Percentiles rank a stretch among this genome's conserved stretches.
These are phyloP conservation scores for Claviceps sp. DNA, from an alignment of 2,329 filamentous ascomycete genomes.

Conservation along the genomic window DNA sequence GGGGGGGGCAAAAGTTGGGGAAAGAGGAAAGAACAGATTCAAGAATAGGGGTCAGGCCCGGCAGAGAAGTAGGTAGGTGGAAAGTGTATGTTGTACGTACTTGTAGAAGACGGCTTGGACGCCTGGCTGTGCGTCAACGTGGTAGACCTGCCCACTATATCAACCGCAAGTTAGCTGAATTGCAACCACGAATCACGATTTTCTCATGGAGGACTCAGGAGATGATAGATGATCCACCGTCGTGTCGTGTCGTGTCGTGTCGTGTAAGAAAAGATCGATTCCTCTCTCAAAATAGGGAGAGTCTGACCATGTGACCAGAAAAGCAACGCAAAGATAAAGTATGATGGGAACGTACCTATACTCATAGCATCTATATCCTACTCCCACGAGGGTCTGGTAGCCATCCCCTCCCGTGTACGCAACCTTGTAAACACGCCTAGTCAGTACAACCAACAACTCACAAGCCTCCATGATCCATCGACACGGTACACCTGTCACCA, in stretches of 20 bases:
- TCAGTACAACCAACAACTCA: background rate
- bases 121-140: background rate
- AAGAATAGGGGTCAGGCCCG: background rate
- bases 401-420: background rate
- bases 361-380: background rate
- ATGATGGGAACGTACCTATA: background rate
- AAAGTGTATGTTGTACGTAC: background rate
- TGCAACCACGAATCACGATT: too few relatives aligned
- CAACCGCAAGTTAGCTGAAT: background rate
- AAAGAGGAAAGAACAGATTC: background rate
- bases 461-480: background rate
- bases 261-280: background rate
- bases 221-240: too few relatives aligned
- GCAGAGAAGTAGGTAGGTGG: background rate
- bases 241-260: too few relatives aligned
- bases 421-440: background rate
- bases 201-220: too few relatives aligned
- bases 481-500: too few relatives aligned
- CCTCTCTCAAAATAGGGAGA: background rate
- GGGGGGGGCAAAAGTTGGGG: too few relatives aligned
- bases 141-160: background rate
- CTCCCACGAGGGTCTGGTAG: background rate
- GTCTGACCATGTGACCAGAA: background rate
- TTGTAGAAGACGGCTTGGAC: conserved; percentile 1
- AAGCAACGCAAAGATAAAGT: background rate